Evolutionary conservation across 495 filamentous ascomycete species (phyloP).

Genomic region (Beverwykella pulmonaria): DNA sequence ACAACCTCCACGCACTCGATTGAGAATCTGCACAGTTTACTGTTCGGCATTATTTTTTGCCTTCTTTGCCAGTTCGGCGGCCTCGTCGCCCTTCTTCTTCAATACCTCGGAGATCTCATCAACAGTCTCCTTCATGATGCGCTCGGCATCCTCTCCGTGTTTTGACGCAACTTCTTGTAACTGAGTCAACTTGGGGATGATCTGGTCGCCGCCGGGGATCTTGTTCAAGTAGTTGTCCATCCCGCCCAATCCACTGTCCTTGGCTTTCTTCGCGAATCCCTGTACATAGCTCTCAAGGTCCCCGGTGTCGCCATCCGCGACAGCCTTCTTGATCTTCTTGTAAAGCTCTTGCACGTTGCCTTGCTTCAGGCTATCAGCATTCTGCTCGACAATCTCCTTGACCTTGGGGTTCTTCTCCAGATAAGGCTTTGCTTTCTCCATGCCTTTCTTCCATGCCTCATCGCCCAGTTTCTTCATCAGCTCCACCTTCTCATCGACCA

Average conservation of each 20-base stretch:
- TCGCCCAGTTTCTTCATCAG: constrained; percentile 64
- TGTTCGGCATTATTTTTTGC: constrained; percentile 31
- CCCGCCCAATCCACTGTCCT: constrained; percentile 46
- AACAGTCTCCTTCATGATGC: constrained; percentile 62
- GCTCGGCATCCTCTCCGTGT: constrained; percentile 62
- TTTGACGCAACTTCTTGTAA: constrained; percentile 58
- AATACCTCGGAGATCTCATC: constrained; percentile 54
- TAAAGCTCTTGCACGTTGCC: constrained; percentile 60
- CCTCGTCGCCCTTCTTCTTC: constrained; percentile 50
- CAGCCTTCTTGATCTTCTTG: constrained; percentile 57
- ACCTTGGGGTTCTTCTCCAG: constrained; percentile 68
- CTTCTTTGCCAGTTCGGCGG: constrained; percentile 50
- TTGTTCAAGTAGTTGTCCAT: constrained; percentile 56
- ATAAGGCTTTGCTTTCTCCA: constrained; percentile 62
- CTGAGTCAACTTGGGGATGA: constrained; percentile 59
- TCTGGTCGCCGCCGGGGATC: constrained; percentile 57
- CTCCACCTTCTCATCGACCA: constrained; percentile 67
- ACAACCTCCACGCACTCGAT: not conserved
- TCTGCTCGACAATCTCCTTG: constrained; percentile 65
- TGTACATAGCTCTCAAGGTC: constrained; percentile 62
- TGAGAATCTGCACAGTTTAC: too few relatives aligned
- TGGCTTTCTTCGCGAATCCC: constrained; percentile 57
- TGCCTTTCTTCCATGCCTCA: constrained; percentile 64
- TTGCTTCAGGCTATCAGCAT: constrained; percentile 61
- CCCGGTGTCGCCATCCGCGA: constrained; percentile 57